A percentile compares a stretch with the other conserved stretches of the same genome.
Conservation (phyloP, 768 basidiomycete genomes). For the Tylopilus rubrobrunneus region DNA sequence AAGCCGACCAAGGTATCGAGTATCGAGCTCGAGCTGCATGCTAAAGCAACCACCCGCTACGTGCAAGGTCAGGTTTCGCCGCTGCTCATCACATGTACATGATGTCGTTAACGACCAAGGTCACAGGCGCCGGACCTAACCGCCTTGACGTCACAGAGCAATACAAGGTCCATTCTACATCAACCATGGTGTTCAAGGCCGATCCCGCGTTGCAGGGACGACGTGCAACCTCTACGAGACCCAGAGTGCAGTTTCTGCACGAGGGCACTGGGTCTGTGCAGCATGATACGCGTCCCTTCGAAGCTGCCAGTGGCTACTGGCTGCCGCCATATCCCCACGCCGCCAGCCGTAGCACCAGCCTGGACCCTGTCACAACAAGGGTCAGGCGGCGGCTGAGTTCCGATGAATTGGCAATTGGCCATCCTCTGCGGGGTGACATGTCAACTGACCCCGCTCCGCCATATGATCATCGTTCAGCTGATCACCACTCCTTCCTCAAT, state of each 20-base stretch:
- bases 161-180: slow-evolving; percentile 66
- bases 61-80: slow-evolving; percentile 64
- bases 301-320: neutral
- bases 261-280: neutral
- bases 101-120: neutral
- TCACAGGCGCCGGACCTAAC: slow-evolving; percentile 58
- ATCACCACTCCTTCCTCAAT: too few species aligned
- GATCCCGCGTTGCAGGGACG: slow-evolving; percentile 33
- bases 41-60: slow-evolving; percentile 70
- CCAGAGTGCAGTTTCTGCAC: slow-evolving; percentile 14
- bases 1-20: slow-evolving; percentile 85
- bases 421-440: neutral
- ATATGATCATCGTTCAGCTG: slow-evolving; percentile 20
- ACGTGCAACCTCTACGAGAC: slow-evolving; percentile 13
- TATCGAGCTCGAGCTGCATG: slow-evolving; percentile 78
- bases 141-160: slow-evolving; percentile 77
- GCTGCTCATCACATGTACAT: neutral
- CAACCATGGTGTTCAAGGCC: slow-evolving; percentile 71
- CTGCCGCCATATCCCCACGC: neutral
- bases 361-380: slow-evolving; percentile 7
- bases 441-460: slow-evolving; percentile 30
- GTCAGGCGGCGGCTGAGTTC: slow-evolving; percentile 6
- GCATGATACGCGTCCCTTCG: neutral
- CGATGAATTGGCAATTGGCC: slow-evolving; percentile 3
- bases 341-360: slow-evolving; percentile 8